These are phyloP conservation scores for Aspergillus pseudoviridinutans DNA, from an alignment of 2,329 filamentous ascomycete genomes.

Conservation along the genomic window DNA sequence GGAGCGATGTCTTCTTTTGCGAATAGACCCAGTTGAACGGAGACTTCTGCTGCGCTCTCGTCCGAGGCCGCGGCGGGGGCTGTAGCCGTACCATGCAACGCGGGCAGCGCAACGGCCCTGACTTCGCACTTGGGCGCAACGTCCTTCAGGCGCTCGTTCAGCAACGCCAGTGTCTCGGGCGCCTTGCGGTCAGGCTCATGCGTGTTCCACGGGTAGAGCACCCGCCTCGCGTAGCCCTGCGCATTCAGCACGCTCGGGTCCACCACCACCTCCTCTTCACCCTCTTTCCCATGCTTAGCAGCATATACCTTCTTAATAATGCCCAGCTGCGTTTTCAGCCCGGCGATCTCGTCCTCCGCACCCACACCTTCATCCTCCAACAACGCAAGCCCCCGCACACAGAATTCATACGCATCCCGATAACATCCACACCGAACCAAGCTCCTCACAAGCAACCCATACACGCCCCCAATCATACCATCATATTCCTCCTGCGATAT, in stretches of 20 bases:
- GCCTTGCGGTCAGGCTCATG: conserved; percentile 58
- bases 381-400: conserved; percentile 27
- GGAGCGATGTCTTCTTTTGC: conserved; percentile 75
- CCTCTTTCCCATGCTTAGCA: conserved; percentile 4
- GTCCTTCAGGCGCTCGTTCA: conserved; percentile 66
- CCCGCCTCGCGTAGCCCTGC: conserved; percentile 45
- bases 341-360: conserved; percentile 2
- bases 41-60: conserved; percentile 35
- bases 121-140: conserved; percentile 82
- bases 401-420: conserved; percentile 40
- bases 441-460: conserved; percentile 34
- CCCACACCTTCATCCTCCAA: conserved; percentile 9
- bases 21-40: conserved; percentile 81
- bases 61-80: background rate
- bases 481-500: conserved; percentile 34
- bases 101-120: conserved; percentile 68
- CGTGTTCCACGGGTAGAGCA: conserved; percentile 61
- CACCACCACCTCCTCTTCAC: conserved; percentile 16
- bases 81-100: conserved; percentile 49
- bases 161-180: conserved; percentile 54
- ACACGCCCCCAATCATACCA: conserved; percentile 32
- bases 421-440: conserved; percentile 38
- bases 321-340: conserved; percentile 26
- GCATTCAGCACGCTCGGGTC: conserved; percentile 29
- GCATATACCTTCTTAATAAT: conserved; percentile 24